Base-by-base conservation (phyloP, 441 rosid species). In the Sinapis alba region DNA sequence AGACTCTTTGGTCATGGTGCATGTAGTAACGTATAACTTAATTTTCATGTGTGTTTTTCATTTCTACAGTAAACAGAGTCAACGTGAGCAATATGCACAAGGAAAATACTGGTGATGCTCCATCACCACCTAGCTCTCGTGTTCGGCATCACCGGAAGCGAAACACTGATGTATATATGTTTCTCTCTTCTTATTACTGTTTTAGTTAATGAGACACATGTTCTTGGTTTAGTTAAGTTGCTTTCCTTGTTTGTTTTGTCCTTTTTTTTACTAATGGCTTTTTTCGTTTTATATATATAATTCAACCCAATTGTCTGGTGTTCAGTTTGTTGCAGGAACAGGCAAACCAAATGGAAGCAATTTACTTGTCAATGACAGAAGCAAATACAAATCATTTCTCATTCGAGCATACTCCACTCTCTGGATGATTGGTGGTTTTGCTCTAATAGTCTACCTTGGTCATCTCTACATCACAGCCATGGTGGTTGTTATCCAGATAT, bases 361-460 rank as follows among this genome's bases (percentile, higher is more conserved):
- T 71, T 85, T 94, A 77, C 94, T 92, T 54, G 86, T 89, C 50
- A 54, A 87, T 67, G 94, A 89, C 65, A 86, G 70, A 24, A 87
- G 81, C 81, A 94, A 94, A 74, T 92, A 94, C 80, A 88, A 78
- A 27, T 90, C 93, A 5, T 82, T 94, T 85, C 83, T 83, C 85
- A 68, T 90, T 41, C 84, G 97, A 47, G 79, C 97, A 1, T 72
- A 84, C 82, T 92, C 98, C 51, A 82, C 96, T 15, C 21, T 94
- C 59, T 94, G 99, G 97, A 94, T 94, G 99, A 86, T 92, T 20
- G 95, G 88, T n/a, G 89, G 89, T 43, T 92, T 92, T 74, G 84
- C 84, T 21, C 70, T 92, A 2, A 78, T 87, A 68, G 89, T 94
- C 65, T 94, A 90, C 87, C 20, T 90, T 83, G 97, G 98, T n/a